Evolutionary conservation across 179 eudicot genomes (phyloP).

Genomic region (Amaranthus tricolor): DNA sequence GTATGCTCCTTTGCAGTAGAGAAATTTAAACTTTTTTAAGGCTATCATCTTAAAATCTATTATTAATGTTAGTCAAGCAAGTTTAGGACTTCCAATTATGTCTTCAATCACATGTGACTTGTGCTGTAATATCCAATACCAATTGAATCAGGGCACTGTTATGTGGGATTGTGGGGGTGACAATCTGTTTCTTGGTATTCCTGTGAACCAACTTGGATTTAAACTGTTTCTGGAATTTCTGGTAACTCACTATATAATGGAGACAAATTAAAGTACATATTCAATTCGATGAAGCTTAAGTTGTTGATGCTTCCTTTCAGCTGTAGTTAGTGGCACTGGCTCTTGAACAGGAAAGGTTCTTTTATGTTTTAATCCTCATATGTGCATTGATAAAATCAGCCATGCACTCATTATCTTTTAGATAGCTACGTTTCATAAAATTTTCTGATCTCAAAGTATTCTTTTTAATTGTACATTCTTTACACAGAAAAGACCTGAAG

Average conservation of each 20-base stretch:
- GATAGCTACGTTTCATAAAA: not conserved
- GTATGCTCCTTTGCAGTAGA: not conserved
- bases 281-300: slow-evolving; percentile 13
- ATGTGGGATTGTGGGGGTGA: too few species aligned
- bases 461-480: not conserved
- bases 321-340: not conserved
- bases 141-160: not conserved
- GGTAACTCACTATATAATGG: not conserved
- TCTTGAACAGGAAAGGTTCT: not conserved
- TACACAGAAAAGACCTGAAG: not conserved
- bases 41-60: slow-evolving; percentile 10
- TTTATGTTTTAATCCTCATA: not conserved
- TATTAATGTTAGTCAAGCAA: slow-evolving; percentile 11
- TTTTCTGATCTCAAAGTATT: not conserved
- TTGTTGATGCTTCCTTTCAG: not conserved
- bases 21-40: not conserved
- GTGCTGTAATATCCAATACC: slow-evolving; percentile 5
- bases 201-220: slow-evolving; percentile 9
- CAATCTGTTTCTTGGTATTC: not conserved
- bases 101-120: slow-evolving; percentile 14
- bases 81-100: slow-evolving; percentile 8
- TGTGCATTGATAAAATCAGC: not conserved
- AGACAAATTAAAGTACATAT: not conserved
- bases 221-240: not conserved
- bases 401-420: not conserved